phyloP scores from a whole-genome alignment of 768 basidiomycete species.

The Naganishia randhawae region DNA sequence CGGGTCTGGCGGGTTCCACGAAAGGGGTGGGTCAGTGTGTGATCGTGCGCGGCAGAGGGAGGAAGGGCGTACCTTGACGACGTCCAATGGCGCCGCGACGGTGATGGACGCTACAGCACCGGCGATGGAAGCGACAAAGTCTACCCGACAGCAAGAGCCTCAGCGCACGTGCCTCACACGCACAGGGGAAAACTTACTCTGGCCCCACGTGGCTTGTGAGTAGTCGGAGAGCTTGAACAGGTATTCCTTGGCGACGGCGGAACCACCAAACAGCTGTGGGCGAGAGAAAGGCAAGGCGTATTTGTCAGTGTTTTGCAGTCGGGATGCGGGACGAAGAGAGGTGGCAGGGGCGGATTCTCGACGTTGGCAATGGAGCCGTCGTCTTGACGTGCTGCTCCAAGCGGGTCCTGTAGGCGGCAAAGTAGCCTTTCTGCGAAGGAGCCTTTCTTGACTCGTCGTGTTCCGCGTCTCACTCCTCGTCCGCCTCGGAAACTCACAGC shows the following conservation, averaged over 20 bases:
- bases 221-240: conserved; percentile 83
- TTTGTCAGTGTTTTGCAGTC: not conserved
- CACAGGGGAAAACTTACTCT: conserved; percentile 55
- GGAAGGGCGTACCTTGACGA: conserved; percentile 65
- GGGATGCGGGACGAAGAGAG: not conserved
- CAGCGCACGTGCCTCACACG: not conserved
- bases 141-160: conserved; percentile 22
- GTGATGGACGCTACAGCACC: conserved; percentile 94
- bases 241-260: conserved; percentile 90
- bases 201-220: conserved; percentile 88
- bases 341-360: not conserved
- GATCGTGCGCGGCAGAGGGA: no score
- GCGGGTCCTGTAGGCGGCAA: no score
- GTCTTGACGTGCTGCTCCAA: no score
- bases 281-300: not conserved
- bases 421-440: no score
- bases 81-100: conserved; percentile 90
- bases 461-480: not conserved
- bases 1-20: no score
- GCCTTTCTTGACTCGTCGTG: no score
- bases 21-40: no score
- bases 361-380: no score
- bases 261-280: conserved; percentile 86
- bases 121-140: conserved; percentile 90
- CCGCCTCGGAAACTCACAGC: conserved; percentile 60